phyloP scores from a whole-genome alignment of 345 rosid species.

The Heritiera littoralis region DNA sequence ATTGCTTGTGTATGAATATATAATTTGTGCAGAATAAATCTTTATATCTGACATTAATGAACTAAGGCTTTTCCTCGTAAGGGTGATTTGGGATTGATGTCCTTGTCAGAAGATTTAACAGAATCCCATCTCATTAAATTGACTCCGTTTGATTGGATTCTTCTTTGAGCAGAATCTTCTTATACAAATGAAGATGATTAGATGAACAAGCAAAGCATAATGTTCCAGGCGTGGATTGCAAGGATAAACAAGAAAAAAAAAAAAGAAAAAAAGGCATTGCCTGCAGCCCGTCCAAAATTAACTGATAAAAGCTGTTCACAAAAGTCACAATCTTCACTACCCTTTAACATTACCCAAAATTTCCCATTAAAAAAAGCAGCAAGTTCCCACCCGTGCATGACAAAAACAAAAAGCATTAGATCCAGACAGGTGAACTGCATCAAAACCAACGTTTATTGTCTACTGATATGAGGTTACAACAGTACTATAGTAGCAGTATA shows the following conservation, averaged over 20 bases:
- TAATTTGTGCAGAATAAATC: too few relatives aligned
- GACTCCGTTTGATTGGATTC: neutral
- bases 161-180: neutral
- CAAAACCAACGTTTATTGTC: neutral
- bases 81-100: too few relatives aligned
- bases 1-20: too few relatives aligned
- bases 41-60: too few relatives aligned
- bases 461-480: neutral
- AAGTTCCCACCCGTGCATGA: neutral
- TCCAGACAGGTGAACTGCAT: neutral
- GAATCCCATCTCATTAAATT: neutral
- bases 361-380: neutral
- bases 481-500: neutral
- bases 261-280: too few relatives aligned
- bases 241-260: neutral
- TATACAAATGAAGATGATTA: neutral
- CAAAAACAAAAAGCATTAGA: neutral
- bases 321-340: neutral
- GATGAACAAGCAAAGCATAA: neutral
- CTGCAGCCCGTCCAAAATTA: neutral
- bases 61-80: too few relatives aligned
- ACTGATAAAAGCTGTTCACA: neutral
- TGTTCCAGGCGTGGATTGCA: slow-evolving; percentile 15
- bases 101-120: neutral
- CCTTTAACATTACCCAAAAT: neutral